Conservation (phyloP, 148 eudicot genomes). For the Nepenthes mirabilis region DNA sequence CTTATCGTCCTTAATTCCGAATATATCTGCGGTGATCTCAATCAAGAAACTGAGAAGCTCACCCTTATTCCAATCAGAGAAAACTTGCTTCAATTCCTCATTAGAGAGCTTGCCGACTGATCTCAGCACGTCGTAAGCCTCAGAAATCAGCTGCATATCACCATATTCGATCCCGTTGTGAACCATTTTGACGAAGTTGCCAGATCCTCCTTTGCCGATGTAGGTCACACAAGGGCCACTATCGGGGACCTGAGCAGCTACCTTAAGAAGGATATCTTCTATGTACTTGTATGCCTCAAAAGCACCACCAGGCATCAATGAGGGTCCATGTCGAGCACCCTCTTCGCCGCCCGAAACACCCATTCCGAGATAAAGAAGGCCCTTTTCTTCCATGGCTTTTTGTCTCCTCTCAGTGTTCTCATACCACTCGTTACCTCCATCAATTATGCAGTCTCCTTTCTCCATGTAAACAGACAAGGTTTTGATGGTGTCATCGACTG, state of each 20-base stretch:
- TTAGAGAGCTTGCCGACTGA: constrained; percentile 87
- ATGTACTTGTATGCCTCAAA: constrained; percentile 73
- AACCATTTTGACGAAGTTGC: constrained; percentile 79
- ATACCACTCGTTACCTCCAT: constrained; percentile 95
- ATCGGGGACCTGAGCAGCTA: constrained; percentile 80
- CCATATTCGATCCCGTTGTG: constrained; percentile 91
- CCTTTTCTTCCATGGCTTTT: constrained; percentile 59
- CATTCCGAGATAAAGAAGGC: constrained; percentile 86
- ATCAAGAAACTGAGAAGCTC: constrained; percentile 82
- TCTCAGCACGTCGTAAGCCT: constrained; percentile 81
- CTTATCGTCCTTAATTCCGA: constrained; percentile 73
- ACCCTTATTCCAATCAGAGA: constrained; percentile 82
- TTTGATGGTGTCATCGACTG: constrained; percentile 81
- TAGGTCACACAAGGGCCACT: constrained; percentile 94
- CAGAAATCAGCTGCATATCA: constrained; percentile 88
- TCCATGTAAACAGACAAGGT: constrained; percentile 70
- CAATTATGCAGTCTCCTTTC: constrained; percentile 79
- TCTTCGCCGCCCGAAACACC: constrained; percentile 98
- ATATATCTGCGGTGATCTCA: constrained; percentile 84
- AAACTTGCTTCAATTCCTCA: constrained; percentile 63
- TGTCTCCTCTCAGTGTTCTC: constrained; percentile 92
- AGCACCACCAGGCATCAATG: constrained; percentile 93
- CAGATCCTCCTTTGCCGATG: constrained; percentile 82
- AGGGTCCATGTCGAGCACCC: constrained; percentile 83
- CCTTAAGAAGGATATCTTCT: constrained; percentile 79